Percentiles rank a stretch among this genome's conserved stretches.
Evolutionary conservation across 2,329 filamentous ascomycete genomes (phyloP).

Genomic region (Trichoderma atroviride): DNA sequence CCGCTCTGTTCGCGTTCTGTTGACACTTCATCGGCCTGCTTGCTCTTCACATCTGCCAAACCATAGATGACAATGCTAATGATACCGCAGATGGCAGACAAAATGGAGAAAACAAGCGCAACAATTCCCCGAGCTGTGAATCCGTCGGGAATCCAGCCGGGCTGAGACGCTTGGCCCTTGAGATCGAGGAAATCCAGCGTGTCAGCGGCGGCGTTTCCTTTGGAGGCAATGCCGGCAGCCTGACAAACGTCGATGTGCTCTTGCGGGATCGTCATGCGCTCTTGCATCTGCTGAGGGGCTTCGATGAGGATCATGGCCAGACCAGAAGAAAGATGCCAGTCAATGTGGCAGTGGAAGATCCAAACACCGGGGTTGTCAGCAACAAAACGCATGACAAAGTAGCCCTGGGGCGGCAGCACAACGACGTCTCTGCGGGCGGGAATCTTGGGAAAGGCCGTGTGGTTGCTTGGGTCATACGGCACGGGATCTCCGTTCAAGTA

Average conservation of each 20-base stretch:
- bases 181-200: constrained; percentile 17
- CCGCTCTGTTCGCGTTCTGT: not conserved
- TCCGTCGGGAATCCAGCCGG: constrained; percentile 17
- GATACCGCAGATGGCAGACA: constrained; percentile 15
- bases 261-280: constrained; percentile 20
- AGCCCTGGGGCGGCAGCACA: constrained; percentile 48
- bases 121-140: constrained; percentile 23
- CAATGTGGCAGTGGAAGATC: constrained; percentile 53
- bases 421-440: constrained; percentile 57
- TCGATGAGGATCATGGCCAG: constrained; percentile 28
- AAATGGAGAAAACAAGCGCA: constrained; percentile 23
- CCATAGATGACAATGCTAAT: constrained; percentile 22
- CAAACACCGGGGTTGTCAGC: constrained; percentile 43
- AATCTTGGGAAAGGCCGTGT: constrained; percentile 32
- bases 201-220: constrained; percentile 21
- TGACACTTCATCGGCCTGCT: not conserved
- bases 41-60: constrained; percentile 19
- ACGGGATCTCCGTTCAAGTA: constrained; percentile 17
- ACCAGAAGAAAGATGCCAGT: constrained; percentile 44
- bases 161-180: constrained; percentile 9
- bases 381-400: constrained; percentile 54
- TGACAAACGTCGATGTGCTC: constrained; percentile 22
- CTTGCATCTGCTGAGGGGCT: constrained; percentile 23
- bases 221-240: constrained; percentile 7
- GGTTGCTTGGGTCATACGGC: constrained; percentile 22